Evolutionary conservation across 768 basidiomycete species (phyloP).

Genomic region (Rickenella mellea): DNA sequence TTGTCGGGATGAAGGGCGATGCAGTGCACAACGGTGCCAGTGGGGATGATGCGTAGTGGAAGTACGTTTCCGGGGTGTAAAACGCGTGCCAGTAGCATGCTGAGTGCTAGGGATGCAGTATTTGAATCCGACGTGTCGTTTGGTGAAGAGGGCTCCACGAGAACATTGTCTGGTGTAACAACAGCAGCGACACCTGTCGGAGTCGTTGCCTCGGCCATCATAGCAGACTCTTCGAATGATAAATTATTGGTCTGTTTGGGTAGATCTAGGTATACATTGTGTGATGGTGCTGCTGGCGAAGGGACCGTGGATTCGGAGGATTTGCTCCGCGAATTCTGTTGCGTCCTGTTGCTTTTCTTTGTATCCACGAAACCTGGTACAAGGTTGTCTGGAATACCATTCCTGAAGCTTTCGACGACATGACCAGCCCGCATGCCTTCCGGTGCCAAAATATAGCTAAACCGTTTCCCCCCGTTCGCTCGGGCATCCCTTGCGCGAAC

Average conservation of each 20-base stretch:
- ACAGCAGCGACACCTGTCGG: not conserved
- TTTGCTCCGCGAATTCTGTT: no score
- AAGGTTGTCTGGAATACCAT: constrained; percentile 71
- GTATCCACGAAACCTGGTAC: constrained; percentile 48
- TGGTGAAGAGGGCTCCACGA: not conserved
- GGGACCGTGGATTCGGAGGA: not conserved
- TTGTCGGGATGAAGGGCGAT: constrained; percentile 70
- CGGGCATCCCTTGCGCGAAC: constrained; percentile 51
- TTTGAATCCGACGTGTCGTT: constrained; percentile 18
- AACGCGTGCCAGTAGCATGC: constrained; percentile 74
- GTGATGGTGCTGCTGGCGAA: no score
- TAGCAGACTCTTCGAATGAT: constrained; percentile 15
- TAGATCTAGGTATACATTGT: constrained; percentile 18
- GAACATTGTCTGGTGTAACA: not conserved
- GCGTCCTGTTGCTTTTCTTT: constrained; percentile 1
- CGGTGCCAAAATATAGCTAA: constrained; percentile 89
- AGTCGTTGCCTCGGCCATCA: constrained; percentile 13
- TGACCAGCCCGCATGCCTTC: constrained; percentile 87
- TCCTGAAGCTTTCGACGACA: constrained; percentile 75
- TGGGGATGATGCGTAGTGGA: constrained; percentile 82
- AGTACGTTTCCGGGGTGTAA: constrained; percentile 90
- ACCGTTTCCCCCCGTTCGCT: constrained; percentile 46
- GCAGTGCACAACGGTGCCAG: constrained; percentile 85
- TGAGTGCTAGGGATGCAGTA: constrained; percentile 63
- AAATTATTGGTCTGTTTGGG: not conserved